Evolutionary conservation across 2,329 filamentous ascomycete species (phyloP), one percentile per base, ranked within the genome.

Genomic region (Cladosporium sp.): DNA sequence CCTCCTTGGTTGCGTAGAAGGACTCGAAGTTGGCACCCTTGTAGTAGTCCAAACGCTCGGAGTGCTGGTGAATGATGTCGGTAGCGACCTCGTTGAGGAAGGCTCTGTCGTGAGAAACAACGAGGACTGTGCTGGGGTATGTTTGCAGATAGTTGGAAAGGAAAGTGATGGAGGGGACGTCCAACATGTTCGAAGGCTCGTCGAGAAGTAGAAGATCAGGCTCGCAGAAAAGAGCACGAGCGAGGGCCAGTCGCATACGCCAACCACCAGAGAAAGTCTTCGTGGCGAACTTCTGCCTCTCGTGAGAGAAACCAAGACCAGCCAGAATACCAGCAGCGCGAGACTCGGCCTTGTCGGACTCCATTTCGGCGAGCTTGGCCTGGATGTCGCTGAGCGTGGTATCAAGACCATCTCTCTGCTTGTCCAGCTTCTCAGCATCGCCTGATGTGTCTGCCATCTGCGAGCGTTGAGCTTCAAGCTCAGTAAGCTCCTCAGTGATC

Each of bases 121-220:
- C 92, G 11, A 98, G 79, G 28, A 98, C 84, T 2, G 93, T 97
- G 72, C 89, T 95, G 37, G 92, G 92, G 68, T 98, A 98, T 45
- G 77, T 78, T 70, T 96, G 91, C 8, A 98, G 85, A 68, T 98
- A 98, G 66, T 91, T 92, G 44, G 92, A 87, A 69, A 98, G 81
- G 82, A 97, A 98, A 53, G 93, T 95, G 67, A 98, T 97, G 19
- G 93, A 97, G n/a, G 93, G 93, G 54, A 98, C 93, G 74, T 97
- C 93, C 89, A 98, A 90, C 92, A 97, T 97, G 84, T 97, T 97
- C 52, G 92, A 97, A 74, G 93, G 93, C 83, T 98, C 93, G 77
- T 98, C 93, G 62, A 98, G 89, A 69, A 98, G 80, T 55, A 98
- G 75, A 49, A 98, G 77, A 73, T 98, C 93, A 41, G 93, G 93